Percentiles rank a stretch among this genome's conserved stretches.
phyloP scores from a whole-genome alignment of 2,329 filamentous ascomycete species.

The Periconia digitata region DNA sequence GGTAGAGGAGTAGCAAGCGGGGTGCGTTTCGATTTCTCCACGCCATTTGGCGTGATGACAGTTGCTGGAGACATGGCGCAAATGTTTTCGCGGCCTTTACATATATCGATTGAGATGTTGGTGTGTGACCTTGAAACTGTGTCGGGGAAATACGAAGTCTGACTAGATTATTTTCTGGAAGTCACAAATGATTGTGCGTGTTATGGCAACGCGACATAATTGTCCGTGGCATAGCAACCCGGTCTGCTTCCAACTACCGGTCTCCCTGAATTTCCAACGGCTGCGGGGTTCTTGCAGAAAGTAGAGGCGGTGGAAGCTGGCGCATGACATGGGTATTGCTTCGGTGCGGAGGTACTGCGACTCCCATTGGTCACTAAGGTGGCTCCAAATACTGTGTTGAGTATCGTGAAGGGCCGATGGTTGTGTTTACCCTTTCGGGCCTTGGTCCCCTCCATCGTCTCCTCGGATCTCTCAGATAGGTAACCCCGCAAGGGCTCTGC shows the following conservation, averaged over 20 bases:
- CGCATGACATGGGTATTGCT: slow-evolving; percentile 1
- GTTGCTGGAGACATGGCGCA: slow-evolving; percentile 21
- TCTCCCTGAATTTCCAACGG: not conserved
- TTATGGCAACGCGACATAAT: not conserved
- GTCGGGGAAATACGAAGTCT: not conserved
- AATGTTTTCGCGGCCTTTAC: not conserved
- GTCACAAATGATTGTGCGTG: not conserved
- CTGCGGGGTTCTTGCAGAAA: not conserved
- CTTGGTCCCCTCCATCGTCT: not conserved
- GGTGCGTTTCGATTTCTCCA: slow-evolving; percentile 7
- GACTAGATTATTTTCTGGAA: not conserved
- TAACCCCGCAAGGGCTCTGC: slow-evolving; percentile 1
- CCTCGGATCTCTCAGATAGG: slow-evolving; percentile 12
- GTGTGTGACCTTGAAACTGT: not conserved
- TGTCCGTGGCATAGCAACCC: not conserved
- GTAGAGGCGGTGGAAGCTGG: not conserved
- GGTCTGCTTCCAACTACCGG: not conserved
- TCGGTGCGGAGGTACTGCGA: not conserved
- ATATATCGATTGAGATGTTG: not conserved
- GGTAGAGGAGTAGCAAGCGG: slow-evolving; percentile 27
- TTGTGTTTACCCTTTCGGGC: slow-evolving; percentile 3
- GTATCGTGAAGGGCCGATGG: not conserved
- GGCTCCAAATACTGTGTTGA: not conserved
- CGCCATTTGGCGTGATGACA: slow-evolving; percentile 12
- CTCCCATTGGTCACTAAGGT: not conserved